Percentiles rank a stretch among this genome's conserved stretches.
Evolutionary conservation across 176 grass and related monocot genomes (phyloP).

Genomic region (Carex myosuroides): DNA sequence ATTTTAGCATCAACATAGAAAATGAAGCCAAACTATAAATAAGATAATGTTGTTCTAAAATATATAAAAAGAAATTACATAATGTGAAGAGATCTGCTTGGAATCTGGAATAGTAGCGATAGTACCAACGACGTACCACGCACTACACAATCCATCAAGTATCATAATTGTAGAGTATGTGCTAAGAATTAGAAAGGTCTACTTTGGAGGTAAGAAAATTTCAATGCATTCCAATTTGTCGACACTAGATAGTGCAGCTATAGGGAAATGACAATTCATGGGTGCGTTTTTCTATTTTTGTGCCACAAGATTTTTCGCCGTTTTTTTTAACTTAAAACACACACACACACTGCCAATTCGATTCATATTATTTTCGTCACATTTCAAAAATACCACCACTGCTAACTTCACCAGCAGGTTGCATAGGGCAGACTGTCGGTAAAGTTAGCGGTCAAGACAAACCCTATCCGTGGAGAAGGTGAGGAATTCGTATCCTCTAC

Average conservation of each 20-base stretch:
- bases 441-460: too few species aligned
- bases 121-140: not conserved
- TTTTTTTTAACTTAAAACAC: too few species aligned
- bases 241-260: conserved; percentile 8
- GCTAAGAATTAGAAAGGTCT: not conserved
- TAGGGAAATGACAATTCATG: not conserved
- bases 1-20: conserved; percentile 8
- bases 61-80: not conserved
- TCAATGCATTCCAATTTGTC: conserved; percentile 2
- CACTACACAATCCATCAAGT: not conserved
- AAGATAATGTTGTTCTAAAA: not conserved
- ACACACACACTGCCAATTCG: too few species aligned
- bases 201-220: conserved; percentile 4
- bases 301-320: not conserved
- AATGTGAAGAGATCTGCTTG: conserved; percentile 2
- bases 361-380: too few species aligned
- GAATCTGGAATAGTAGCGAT: not conserved
- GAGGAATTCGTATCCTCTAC: too few species aligned
- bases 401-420: too few species aligned
- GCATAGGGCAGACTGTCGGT: too few species aligned
- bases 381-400: too few species aligned
- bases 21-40: not conserved
- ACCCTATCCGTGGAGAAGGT: too few species aligned
- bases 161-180: conserved; percentile 17
- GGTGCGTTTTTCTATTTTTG: not conserved